Percentiles rank a stretch among this genome's conserved stretches.
Evolutionary conservation across 495 filamentous ascomycete genomes (phyloP).

Genomic region (Penicillium silybi): DNA sequence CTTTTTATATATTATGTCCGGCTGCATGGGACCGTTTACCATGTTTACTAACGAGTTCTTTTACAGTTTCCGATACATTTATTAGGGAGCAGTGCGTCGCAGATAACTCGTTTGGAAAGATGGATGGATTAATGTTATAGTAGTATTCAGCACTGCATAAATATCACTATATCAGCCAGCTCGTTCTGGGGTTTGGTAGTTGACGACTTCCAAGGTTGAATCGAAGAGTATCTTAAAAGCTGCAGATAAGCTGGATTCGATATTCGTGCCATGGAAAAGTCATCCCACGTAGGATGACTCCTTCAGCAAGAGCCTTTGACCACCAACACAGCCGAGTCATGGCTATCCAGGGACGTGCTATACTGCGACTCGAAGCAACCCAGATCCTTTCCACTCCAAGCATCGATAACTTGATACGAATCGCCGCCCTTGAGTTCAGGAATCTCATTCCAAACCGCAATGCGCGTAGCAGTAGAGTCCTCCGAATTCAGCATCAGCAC

Average conservation of each 20-base stretch:
- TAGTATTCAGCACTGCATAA: no score
- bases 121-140: no score
- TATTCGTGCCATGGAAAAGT: no score
- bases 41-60: not conserved
- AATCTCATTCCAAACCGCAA: conserved; percentile 49
- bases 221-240: no score
- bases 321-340: conserved; percentile 49
- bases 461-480: conserved; percentile 30
- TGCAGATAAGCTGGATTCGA: no score
- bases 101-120: no score
- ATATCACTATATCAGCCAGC: no score
- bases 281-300: not conserved
- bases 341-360: conserved; percentile 32
- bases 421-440: conserved; percentile 41
- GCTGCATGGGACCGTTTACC: not conserved
- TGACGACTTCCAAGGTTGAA: no score
- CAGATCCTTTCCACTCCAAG: conserved; percentile 49
- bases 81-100: no score
- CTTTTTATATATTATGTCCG: not conserved
- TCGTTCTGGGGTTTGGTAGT: no score
- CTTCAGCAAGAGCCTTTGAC: conserved; percentile 31
- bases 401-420: conserved; percentile 49
- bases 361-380: conserved; percentile 42
- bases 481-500: conserved; percentile 54
- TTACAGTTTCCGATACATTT: conserved; percentile 36